These are phyloP conservation scores for Solanum tarijense DNA, from an alignment of 257 asterid species.

Conservation along the genomic window DNA sequence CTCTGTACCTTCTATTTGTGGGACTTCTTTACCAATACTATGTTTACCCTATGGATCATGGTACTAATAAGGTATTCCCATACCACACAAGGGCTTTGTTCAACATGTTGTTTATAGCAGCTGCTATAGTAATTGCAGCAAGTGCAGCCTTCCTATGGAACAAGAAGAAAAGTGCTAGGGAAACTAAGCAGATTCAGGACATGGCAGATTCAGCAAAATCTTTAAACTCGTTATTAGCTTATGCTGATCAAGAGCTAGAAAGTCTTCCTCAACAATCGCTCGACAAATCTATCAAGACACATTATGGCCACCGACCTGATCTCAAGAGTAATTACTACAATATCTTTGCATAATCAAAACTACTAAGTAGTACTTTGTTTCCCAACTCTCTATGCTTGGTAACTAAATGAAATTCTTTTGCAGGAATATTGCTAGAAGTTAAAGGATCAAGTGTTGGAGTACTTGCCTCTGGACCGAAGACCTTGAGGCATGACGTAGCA, in stretches of 20 bases:
- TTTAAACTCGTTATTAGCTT: slow-evolving; percentile 9
- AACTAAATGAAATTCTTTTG: background rate
- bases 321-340: slow-evolving; percentile 46
- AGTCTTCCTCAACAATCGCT: slow-evolving; percentile 20
- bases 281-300: slow-evolving; percentile 42
- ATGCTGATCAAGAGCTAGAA: slow-evolving; percentile 51
- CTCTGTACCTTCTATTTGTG: slow-evolving; percentile 47
- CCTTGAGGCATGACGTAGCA: slow-evolving; percentile 80
- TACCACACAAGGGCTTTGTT: slow-evolving; percentile 52
- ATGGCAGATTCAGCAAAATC: slow-evolving; percentile 27
- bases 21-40: slow-evolving; percentile 56
- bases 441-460: slow-evolving; percentile 65
- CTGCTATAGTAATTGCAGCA: slow-evolving; percentile 41
- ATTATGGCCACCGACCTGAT: slow-evolving; percentile 75
- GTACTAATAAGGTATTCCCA: slow-evolving; percentile 42
- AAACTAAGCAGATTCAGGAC: slow-evolving; percentile 41
- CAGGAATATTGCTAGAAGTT: slow-evolving; percentile 49
- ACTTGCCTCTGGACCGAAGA: slow-evolving; percentile 78
- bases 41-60: slow-evolving; percentile 72
- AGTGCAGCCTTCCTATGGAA: slow-evolving; percentile 72
- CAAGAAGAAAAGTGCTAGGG: slow-evolving; percentile 56
- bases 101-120: slow-evolving; percentile 52
- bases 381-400: background rate
- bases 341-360: background rate
- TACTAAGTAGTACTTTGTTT: background rate